phyloP scores from a whole-genome alignment of 352 stramenopile genomes.

The Phytophthora cryptogea region DNA sequence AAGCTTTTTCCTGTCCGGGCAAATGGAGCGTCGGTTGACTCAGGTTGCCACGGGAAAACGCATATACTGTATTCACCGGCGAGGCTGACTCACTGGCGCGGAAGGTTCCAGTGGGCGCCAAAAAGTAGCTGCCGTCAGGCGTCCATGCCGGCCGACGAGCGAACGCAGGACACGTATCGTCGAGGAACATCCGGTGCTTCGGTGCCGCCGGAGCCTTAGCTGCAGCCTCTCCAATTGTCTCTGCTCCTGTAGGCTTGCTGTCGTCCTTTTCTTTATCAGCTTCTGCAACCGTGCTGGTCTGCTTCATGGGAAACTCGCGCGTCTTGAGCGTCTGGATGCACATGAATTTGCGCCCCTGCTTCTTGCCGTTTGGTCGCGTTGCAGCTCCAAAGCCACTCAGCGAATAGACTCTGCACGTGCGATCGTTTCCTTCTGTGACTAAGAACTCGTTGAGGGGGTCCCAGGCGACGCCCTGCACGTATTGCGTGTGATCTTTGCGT shows the following conservation, averaged over 20 bases:
- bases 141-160: constrained; percentile 93
- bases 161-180: constrained; percentile 95
- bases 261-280: constrained; percentile 17
- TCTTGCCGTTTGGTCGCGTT: constrained; percentile 59
- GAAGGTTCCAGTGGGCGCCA: constrained; percentile 86
- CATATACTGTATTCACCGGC: constrained; percentile 89
- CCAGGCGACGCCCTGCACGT: constrained; percentile 96
- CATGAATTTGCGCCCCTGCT: constrained; percentile 71
- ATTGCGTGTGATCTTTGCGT: constrained; percentile 94
- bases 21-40: constrained; percentile 92
- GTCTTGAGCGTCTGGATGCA: constrained; percentile 82
- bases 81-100: constrained; percentile 45
- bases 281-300: constrained; percentile 17
- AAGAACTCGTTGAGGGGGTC: constrained; percentile 95
- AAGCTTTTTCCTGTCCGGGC: constrained; percentile 92
- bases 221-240: constrained; percentile 4
- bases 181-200: constrained; percentile 91
- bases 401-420: constrained; percentile 93
- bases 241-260: constrained; percentile 1
- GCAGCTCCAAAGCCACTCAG: constrained; percentile 65
- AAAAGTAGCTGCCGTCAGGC: constrained; percentile 92
- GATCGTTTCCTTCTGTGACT: constrained; percentile 94
- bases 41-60: constrained; percentile 94
- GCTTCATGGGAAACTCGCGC: constrained; percentile 51
- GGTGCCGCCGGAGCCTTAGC: constrained; percentile 23